Conservation (phyloP, 768 basidiomycete species). For the Agaricus blazei region DNA sequence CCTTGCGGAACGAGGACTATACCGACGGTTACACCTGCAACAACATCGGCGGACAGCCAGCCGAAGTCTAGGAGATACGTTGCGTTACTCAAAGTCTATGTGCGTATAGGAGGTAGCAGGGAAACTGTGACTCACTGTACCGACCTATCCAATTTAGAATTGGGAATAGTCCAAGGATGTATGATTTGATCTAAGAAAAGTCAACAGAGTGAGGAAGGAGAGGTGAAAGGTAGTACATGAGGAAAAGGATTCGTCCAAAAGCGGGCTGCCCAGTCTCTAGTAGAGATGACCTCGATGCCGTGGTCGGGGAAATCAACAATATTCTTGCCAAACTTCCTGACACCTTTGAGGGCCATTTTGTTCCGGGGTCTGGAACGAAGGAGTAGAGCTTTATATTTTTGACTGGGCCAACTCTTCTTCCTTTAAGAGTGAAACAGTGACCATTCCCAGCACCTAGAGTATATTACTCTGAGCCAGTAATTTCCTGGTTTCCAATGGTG, state of each 20-base stretch:
- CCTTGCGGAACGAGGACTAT: slow-evolving; percentile 93
- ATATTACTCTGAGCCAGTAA: neutral
- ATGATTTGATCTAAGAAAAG: slow-evolving; percentile 45
- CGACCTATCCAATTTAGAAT: slow-evolving; percentile 80
- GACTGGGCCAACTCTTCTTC: neutral
- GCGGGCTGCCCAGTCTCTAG: slow-evolving; percentile 44
- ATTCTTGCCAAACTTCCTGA: slow-evolving; percentile 50
- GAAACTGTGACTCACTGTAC: slow-evolving; percentile 57
- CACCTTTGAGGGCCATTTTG: slow-evolving; percentile 18
- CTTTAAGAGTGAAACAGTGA: neutral
- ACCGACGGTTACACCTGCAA: slow-evolving; percentile 91
- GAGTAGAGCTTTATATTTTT: neutral
- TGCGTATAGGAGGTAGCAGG: neutral
- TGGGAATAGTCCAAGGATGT: slow-evolving; percentile 76
- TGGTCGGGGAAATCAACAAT: slow-evolving; percentile 59
- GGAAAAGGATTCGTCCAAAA: slow-evolving; percentile 40
- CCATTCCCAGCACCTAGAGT: too few relatives aligned
- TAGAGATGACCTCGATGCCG: slow-evolving; percentile 53
- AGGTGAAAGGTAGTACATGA: slow-evolving; percentile 34
- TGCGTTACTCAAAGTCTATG: slow-evolving; percentile 1
- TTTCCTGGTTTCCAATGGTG: neutral
- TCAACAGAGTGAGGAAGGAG: neutral
- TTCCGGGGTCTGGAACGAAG: neutral
- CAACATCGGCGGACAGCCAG: slow-evolving; percentile 82
- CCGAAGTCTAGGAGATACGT: slow-evolving; percentile 46